A percentile compares a stretch with the other conserved stretches of the same genome.
Evolutionary conservation across 306 rosid genomes (phyloP).

Genomic region (Hippophae rhamnoides): DNA sequence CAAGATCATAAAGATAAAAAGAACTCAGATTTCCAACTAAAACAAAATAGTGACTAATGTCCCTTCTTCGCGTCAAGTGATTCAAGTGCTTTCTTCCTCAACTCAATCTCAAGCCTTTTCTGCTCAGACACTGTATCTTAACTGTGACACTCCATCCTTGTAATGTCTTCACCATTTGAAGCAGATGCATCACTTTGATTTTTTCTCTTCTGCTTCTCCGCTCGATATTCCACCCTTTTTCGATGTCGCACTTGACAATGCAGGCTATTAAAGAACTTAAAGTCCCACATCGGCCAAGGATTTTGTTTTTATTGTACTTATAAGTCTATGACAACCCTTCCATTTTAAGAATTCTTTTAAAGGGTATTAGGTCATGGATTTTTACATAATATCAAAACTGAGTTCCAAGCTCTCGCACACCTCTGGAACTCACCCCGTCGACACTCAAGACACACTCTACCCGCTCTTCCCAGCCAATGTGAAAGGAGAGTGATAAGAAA

Average conservation of each 20-base stretch:
- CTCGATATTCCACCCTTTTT: slow-evolving; percentile 61
- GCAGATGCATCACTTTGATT: slow-evolving; percentile 35
- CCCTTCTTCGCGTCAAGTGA: slow-evolving; percentile 55
- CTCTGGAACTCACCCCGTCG: too few relatives aligned
- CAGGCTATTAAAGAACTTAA: background rate
- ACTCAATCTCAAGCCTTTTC: slow-evolving; percentile 76
- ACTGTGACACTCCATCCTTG: slow-evolving; percentile 36
- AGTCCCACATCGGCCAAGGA: too few relatives aligned
- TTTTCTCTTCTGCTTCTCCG: slow-evolving; percentile 69
- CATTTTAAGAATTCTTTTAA: too few relatives aligned
- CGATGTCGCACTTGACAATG: slow-evolving; percentile 66
- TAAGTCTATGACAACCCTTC: too few relatives aligned
- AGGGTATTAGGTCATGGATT: too few relatives aligned
- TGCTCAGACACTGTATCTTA: slow-evolving; percentile 46
- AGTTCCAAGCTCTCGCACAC: too few relatives aligned
- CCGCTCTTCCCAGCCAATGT: too few relatives aligned
- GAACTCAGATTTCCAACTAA: slow-evolving; percentile 10
- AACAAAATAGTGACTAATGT: slow-evolving; percentile 25
- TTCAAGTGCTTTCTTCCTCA: slow-evolving; percentile 90
- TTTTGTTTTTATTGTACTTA: too few relatives aligned
- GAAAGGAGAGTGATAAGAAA: too few relatives aligned
- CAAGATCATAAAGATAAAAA: background rate
- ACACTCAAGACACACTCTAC: too few relatives aligned
- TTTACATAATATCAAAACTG: too few relatives aligned
- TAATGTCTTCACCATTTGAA: slow-evolving; percentile 45